Evolutionary conservation across 768 basidiomycete genomes (phyloP).

Genomic region (Pulveroboletus ravenelii): DNA sequence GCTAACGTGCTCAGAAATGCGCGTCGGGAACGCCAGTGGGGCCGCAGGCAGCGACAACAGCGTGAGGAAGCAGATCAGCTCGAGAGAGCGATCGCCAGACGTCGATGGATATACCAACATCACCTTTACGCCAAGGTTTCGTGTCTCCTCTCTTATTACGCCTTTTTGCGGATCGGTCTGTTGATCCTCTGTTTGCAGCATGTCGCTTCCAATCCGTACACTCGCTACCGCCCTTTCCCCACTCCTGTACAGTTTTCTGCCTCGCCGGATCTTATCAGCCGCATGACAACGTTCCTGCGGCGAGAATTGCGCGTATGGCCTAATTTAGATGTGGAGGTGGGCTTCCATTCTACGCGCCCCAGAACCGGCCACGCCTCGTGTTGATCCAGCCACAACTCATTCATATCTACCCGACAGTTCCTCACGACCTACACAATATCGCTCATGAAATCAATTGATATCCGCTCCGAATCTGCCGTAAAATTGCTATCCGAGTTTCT

Average conservation of each 20-base stretch:
- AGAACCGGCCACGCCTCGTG: not conserved
- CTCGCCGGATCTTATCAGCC: constrained; percentile 66
- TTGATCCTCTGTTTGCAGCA: constrained; percentile 50
- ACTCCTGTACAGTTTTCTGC: constrained; percentile 78
- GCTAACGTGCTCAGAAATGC: constrained; percentile 28
- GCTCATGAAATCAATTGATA: constrained; percentile 88
- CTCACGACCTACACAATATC: constrained; percentile 85
- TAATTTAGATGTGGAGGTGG: constrained; percentile 83
- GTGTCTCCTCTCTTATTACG: constrained; percentile 15
- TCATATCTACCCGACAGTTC: constrained; percentile 49
- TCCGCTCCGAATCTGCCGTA: constrained; percentile 84
- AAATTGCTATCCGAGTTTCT: constrained; percentile 84
- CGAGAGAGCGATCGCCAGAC: constrained; percentile 64
- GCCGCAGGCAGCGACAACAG: constrained; percentile 45
- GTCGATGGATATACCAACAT: constrained; percentile 79
- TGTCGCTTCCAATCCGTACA: constrained; percentile 81
- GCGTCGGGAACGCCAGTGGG: constrained; percentile 50
- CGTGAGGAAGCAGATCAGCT: constrained; percentile 63
- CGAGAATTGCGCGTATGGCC: constrained; percentile 87
- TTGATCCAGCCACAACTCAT: constrained; percentile 9
- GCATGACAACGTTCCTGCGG: constrained; percentile 76
- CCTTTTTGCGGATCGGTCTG: not conserved
- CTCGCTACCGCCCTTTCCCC: constrained; percentile 88
- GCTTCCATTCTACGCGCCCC: constrained; percentile 15
- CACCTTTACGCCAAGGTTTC: constrained; percentile 79